These are phyloP conservation scores for Saccharomyces hybrid DNA, from an alignment of 1,139 yeast species.

Conservation along the genomic window DNA sequence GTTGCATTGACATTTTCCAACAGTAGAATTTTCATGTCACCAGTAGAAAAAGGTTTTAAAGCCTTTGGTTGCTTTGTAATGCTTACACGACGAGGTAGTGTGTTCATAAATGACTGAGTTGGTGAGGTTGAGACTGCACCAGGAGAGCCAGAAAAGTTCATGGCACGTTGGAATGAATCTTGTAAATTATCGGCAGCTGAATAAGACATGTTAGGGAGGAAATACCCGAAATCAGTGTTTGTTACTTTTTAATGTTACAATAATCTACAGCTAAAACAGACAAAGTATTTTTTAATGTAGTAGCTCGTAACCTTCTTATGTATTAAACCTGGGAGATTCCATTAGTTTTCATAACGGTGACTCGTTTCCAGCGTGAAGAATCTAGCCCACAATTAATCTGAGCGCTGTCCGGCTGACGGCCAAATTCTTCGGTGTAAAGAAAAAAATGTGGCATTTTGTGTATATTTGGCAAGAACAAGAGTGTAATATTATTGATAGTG, in stretches of 20 bases:
- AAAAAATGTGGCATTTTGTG: not conserved
- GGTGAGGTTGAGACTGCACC: constrained; percentile 67
- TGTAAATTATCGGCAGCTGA: constrained; percentile 48
- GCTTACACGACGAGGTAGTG: constrained; percentile 29
- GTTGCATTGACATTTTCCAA: constrained; percentile 90
- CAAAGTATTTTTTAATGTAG: not conserved
- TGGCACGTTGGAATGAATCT: constrained; percentile 50
- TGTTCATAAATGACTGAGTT: constrained; percentile 37
- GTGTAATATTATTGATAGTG: not conserved
- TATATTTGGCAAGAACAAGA: not conserved
- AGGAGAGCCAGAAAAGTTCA: constrained; percentile 38
- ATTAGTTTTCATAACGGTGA: not conserved
- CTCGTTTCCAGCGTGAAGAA: not conserved
- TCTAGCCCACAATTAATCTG: not conserved
- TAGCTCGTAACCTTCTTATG: not conserved
- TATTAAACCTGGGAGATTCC: not conserved
- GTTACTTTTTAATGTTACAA: not conserved
- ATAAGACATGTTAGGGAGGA: constrained; percentile 5
- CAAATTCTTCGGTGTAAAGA: not conserved
- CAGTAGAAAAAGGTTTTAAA: constrained; percentile 27
- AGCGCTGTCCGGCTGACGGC: not conserved
- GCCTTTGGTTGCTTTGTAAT: constrained; percentile 45
- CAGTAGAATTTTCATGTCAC: constrained; percentile 83
- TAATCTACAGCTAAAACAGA: not conserved
- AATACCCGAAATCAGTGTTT: not conserved